Evolutionary conservation across 768 basidiomycete species (phyloP).

Genomic region (Vararia minispora): DNA sequence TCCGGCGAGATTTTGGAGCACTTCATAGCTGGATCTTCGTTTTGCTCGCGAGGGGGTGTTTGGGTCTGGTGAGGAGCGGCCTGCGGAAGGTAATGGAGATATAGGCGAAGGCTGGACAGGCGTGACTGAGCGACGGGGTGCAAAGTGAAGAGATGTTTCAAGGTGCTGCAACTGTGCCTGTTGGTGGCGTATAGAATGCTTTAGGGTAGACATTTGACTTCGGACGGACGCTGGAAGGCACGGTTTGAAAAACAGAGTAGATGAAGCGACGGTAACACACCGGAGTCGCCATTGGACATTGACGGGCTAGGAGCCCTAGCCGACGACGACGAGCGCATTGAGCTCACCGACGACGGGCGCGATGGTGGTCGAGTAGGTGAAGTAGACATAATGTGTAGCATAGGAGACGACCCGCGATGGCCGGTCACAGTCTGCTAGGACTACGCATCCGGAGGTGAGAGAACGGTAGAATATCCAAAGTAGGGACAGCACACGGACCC

Average conservation of each 20-base stretch:
- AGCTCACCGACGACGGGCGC: slow-evolving; percentile 9
- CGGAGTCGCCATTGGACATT: slow-evolving; percentile 10
- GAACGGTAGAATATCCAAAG: not conserved
- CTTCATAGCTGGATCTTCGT: slow-evolving; percentile 59
- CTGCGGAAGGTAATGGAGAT: slow-evolving; percentile 17
- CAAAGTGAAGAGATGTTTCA: slow-evolving; percentile 56
- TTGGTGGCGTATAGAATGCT: slow-evolving; percentile 75
- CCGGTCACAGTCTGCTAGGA: too few relatives aligned
- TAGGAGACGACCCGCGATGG: slow-evolving; percentile 7
- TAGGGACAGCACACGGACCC: not conserved
- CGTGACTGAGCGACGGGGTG: slow-evolving; percentile 47
- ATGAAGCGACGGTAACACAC: not conserved
- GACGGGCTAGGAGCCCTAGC: slow-evolving; percentile 10
- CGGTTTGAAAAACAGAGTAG: not conserved
- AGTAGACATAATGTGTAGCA: not conserved
- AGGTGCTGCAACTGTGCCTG: slow-evolving; percentile 67
- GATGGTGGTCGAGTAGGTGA: slow-evolving; percentile 2
- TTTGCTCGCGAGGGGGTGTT: slow-evolving; percentile 21
- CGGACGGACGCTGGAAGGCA: slow-evolving; percentile 51
- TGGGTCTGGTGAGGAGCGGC: slow-evolving; percentile 21
- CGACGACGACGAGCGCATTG: slow-evolving; percentile 6
- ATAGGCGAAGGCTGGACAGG: slow-evolving; percentile 28
- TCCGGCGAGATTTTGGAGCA: slow-evolving; percentile 59
- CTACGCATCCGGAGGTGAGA: slow-evolving; percentile 3
- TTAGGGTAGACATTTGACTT: slow-evolving; percentile 70